Evolutionary conservation across 2,329 filamentous ascomycete genomes (phyloP), one percentile per base, ranked within the genome.

Genomic region (Elsinoe australis): DNA sequence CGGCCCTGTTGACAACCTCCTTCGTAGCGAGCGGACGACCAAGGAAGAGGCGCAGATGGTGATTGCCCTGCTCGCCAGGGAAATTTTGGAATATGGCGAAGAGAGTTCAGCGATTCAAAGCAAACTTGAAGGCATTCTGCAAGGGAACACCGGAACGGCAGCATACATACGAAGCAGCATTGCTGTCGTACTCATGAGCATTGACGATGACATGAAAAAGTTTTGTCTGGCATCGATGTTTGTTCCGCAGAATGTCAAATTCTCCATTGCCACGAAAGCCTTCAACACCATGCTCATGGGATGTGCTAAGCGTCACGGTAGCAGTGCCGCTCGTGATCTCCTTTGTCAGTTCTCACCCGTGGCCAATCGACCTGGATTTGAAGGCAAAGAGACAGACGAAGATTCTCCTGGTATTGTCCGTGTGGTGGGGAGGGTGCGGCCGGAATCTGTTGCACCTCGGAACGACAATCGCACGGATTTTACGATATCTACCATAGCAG

Each of bases 241-340:
- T 5, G 6, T 48, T n/a, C 34, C 38, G 58, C 58, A 18, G 38
- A 44, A 31, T 21, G 18, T 31, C 19, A 49, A 18, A 15, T 19
- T 59, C 34, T 31, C 18, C 10, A 39, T 60, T 7, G 36, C 29
- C 9, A 55, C 66, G 0, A 57, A 59, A 2, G 61, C 71, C 4
- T 79, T 80, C 65, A 73, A 78, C 52, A 56, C 58, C 14, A 52
- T 79, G 5, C 71, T 84, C 5, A 65, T 70, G 34, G 75, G 73
- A n/a, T 65, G 80, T 6, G 70, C 76, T 2, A 67, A 72, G 21
- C 64, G 64, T 0, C 68, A 71, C 38, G 74, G 72, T 47, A 72
- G 69, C 49, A 49, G 53, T 7, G 65, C 65, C 26, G 80, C 74
- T 50, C 70, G 64, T 49, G 61, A 56, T 3, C 54, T 79, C 26